Percentiles rank a stretch among this genome's conserved stretches.
These are phyloP conservation scores for Boletus pseudo-olivaceus DNA, from an alignment of 768 basidiomycete genomes.

Conservation along the genomic window DNA sequence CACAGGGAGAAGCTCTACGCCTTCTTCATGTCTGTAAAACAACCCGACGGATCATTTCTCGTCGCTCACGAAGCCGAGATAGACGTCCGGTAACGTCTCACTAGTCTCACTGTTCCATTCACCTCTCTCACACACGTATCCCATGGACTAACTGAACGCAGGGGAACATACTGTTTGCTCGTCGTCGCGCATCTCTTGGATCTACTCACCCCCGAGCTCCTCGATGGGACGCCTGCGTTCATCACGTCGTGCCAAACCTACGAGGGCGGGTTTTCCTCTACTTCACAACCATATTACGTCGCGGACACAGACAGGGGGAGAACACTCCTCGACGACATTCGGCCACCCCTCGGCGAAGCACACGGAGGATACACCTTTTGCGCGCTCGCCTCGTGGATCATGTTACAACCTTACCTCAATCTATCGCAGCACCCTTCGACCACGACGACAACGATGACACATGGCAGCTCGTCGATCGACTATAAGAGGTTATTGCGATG, in stretches of 20 bases:
- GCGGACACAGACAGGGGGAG: conserved; percentile 12
- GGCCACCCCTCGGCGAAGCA: conserved; percentile 88
- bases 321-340: conserved; percentile 41
- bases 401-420: conserved; percentile 59
- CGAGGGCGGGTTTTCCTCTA: conserved; percentile 89
- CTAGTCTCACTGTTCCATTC: too few species aligned
- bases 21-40: conserved; percentile 91
- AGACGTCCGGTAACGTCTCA: conserved; percentile 72
- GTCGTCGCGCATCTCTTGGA: conserved; percentile 79
- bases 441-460: background rate
- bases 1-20: conserved; percentile 66
- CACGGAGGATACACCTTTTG: conserved; percentile 99
- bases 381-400: conserved; percentile 77
- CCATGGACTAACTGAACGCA: conserved; percentile 23
- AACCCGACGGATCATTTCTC: conserved; percentile 88
- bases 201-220: conserved; percentile 84
- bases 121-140: too few species aligned
- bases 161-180: conserved; percentile 93
- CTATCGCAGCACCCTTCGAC: background rate
- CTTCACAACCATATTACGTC: conserved; percentile 66
- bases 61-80: conserved; percentile 88
- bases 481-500: conserved; percentile 64
- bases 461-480: conserved; percentile 45
- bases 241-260: conserved; percentile 93
- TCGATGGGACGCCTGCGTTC: conserved; percentile 71